These are phyloP conservation scores for Zarea fungicola DNA, from an alignment of 2,329 filamentous ascomycete genomes.

Conservation along the genomic window DNA sequence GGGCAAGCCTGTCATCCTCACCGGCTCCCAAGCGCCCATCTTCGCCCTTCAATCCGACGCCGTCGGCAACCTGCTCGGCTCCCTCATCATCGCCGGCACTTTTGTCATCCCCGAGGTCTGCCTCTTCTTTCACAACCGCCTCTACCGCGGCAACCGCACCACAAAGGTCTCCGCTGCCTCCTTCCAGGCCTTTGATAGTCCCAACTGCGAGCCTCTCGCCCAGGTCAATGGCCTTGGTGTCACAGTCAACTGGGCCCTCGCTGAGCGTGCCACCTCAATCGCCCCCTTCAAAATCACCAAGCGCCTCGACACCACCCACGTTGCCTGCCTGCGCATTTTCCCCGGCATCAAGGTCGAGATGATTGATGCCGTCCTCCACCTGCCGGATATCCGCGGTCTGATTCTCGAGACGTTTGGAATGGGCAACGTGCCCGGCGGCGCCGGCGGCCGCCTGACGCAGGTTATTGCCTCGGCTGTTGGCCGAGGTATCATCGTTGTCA, in stretches of 20 bases:
- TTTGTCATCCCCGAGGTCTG: slow-evolving; percentile 92
- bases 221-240: slow-evolving; percentile 76
- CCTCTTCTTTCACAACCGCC: slow-evolving; percentile 86
- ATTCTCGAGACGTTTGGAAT: slow-evolving; percentile 91
- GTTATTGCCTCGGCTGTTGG: slow-evolving; percentile 73
- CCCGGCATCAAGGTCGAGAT: slow-evolving; percentile 92
- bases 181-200: slow-evolving; percentile 82
- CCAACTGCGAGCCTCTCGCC: slow-evolving; percentile 79
- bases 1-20: slow-evolving; percentile 86
- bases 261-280: slow-evolving; percentile 68
- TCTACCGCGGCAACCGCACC: slow-evolving; percentile 82
- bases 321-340: slow-evolving; percentile 84
- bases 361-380: slow-evolving; percentile 75
- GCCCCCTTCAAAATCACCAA: slow-evolving; percentile 69
- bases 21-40: slow-evolving; percentile 79
- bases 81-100: slow-evolving; percentile 83
- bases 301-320: slow-evolving; percentile 78
- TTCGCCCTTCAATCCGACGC: slow-evolving; percentile 87
- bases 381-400: slow-evolving; percentile 73
- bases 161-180: slow-evolving; percentile 84
- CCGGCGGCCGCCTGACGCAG: slow-evolving; percentile 71
- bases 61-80: slow-evolving; percentile 82
- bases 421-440: slow-evolving; percentile 80
- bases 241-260: slow-evolving; percentile 73
- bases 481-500: slow-evolving; percentile 80